These are phyloP conservation scores for Lactifluus subvellereus DNA, from an alignment of 768 basidiomycete species.

Conservation along the genomic window DNA sequence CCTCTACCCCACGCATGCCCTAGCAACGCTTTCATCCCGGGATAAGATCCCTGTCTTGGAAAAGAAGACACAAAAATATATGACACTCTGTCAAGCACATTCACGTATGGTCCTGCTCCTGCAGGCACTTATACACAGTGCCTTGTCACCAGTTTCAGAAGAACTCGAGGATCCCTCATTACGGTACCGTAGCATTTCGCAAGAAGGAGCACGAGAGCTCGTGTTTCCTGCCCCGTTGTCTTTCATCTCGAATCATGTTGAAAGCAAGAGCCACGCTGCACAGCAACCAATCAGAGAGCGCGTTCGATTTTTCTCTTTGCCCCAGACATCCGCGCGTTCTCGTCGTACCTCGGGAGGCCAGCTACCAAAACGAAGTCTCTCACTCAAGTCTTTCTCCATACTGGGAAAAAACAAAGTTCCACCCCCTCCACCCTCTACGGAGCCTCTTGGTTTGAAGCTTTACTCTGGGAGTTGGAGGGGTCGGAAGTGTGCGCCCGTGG, in stretches of 20 bases:
- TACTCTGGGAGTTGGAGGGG: slow-evolving; percentile 50
- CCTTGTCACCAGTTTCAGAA: slow-evolving; percentile 34
- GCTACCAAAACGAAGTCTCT: slow-evolving; percentile 16
- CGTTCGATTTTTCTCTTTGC: slow-evolving; percentile 2
- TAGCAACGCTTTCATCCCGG: slow-evolving; percentile 43
- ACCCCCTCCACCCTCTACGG: slow-evolving; percentile 42
- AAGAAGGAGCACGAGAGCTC: slow-evolving; percentile 45
- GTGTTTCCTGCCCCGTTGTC: slow-evolving; percentile 73
- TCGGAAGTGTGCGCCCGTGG: slow-evolving; percentile 12
- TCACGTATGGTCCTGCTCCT: slow-evolving; percentile 70
- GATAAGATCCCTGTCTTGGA: slow-evolving; percentile 32
- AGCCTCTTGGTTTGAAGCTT: slow-evolving; percentile 41
- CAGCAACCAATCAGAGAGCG: background rate
- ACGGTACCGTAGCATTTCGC: slow-evolving; percentile 22
- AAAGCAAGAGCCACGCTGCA: background rate
- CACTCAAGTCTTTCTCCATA: slow-evolving; percentile 30
- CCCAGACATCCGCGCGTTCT: background rate
- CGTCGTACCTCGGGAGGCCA: slow-evolving; percentile 3
- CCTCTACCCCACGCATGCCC: slow-evolving; percentile 63
- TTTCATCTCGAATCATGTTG: slow-evolving; percentile 29
- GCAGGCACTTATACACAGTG: slow-evolving; percentile 66
- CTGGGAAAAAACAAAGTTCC: slow-evolving; percentile 34
- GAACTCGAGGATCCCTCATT: slow-evolving; percentile 31
- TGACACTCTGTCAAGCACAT: slow-evolving; percentile 52
- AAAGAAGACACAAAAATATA: slow-evolving; percentile 35